Evolutionary conservation across 306 rosid species (phyloP).

Genomic region (Cyclanthera cordifolia): DNA sequence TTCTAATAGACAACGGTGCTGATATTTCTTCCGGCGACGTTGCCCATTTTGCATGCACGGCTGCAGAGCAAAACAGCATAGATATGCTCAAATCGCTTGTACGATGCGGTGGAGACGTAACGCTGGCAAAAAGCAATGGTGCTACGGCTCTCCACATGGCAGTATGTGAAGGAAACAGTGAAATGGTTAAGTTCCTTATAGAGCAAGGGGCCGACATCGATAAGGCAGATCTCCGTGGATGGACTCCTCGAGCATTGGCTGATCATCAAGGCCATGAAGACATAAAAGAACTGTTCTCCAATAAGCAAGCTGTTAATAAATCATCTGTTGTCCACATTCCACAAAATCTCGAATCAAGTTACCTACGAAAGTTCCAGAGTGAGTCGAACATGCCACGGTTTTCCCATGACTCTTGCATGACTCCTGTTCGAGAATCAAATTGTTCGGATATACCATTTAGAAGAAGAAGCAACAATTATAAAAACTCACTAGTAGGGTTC

Average conservation of each 20-base stretch:
- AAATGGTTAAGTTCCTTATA: constrained; percentile 50
- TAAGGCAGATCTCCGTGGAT: constrained; percentile 41
- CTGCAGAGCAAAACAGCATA: constrained; percentile 45
- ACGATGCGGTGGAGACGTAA: constrained; percentile 51
- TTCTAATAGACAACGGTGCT: constrained; percentile 50
- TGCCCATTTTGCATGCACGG: constrained; percentile 54
- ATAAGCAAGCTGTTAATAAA: constrained; percentile 24
- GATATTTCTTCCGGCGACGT: constrained; percentile 37
- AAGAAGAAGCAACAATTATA: constrained; percentile 23
- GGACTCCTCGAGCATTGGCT: constrained; percentile 68
- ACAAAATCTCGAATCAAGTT: constrained; percentile 17
- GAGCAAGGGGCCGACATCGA: constrained; percentile 54
- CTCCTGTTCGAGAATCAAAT: constrained; percentile 27
- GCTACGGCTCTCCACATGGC: constrained; percentile 67
- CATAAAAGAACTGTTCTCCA: constrained; percentile 44
- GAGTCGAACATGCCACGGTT: constrained; percentile 49
- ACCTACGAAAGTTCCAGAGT: constrained; percentile 43
- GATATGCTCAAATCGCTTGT: constrained; percentile 38
- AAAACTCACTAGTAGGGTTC: constrained; percentile 56
- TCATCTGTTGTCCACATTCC: constrained; percentile 21
- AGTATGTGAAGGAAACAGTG: constrained; percentile 51
- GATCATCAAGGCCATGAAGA: constrained; percentile 73
- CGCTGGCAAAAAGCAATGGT: constrained; percentile 28
- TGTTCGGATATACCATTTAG: constrained; percentile 20
- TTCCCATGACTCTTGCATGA: constrained; percentile 22